Evolutionary conservation across 2,329 filamentous ascomycete genomes (phyloP), one percentile per base, ranked within the genome.

Genomic region (Helicocarpus griseus): DNA sequence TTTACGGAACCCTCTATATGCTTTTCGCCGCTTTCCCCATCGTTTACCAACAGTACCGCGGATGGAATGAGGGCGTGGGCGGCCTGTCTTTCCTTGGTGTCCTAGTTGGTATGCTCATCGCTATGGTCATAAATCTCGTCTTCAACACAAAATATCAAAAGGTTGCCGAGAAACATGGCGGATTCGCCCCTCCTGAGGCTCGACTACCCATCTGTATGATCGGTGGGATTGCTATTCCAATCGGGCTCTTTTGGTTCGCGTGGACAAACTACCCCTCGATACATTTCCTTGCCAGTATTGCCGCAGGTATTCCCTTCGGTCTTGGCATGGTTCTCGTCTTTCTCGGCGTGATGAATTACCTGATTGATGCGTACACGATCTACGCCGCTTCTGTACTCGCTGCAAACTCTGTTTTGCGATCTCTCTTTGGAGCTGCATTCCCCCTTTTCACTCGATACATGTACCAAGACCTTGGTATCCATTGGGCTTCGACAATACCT

Each of bases 401-500:
- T 2, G 85, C 85, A 45, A 88, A 90, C 68, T 86, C 87, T 0
- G 85, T 94, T 62, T 70, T 94, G 35, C 83, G 89, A 58, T 90
- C 86, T 0, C 73, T 89, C 7, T 85, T 83, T 56, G 88, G 86
- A 56, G 86, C 87, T 2, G 82, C 77, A 1, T 93, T 94, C 73
- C 88, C 88, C 0, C 77, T 93, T 1, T 93, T 93, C 65, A 81
- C 85, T 5, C 54, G 58, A 53, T 56, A 68, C 22, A 71, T 72
- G 68, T 72, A 68, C 53, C 43, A 71, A 2, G 69, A 74, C 51
- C 73, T 85, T 2, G 85, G 86, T 45, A 82, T 86, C 51, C 85
- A 89, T 69, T 90, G 86, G 87, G 87, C 85, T 1, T 81, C 77
- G 31, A 81, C 80, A 0, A 72, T 91, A 13, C 86, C 86, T 0